Evolutionary conservation across 495 filamentous ascomycete genomes (phyloP).

Genomic region (Podospora bellae-mahoneyi): DNA sequence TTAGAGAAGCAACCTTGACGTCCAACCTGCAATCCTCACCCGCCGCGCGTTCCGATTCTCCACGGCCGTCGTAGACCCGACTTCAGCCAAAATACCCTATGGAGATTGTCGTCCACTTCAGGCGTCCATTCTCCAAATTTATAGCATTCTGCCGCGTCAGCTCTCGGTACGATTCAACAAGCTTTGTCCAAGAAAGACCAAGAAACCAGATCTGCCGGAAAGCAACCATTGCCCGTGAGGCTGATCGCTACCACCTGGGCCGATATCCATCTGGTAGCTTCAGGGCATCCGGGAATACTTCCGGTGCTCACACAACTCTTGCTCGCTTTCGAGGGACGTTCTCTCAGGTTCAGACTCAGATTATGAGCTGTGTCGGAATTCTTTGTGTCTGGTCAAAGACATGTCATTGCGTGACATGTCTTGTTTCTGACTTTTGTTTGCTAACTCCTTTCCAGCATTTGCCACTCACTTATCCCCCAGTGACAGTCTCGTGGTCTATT

Average conservation of each 20-base stretch:
- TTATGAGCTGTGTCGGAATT: not conserved
- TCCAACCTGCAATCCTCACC: not conserved
- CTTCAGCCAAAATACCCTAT: conserved; percentile 34
- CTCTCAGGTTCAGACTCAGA: not conserved
- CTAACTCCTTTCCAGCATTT: not conserved
- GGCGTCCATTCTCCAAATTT: conserved; percentile 23
- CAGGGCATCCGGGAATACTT: conserved; percentile 6
- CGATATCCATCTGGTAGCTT: conserved; percentile 24
- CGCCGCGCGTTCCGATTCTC: conserved; percentile 21
- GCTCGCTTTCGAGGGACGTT: not conserved
- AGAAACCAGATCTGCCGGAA: conserved; percentile 33
- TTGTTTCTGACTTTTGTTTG: no score
- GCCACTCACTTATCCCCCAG: not conserved
- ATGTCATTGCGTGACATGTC: not conserved
- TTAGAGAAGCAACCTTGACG: not conserved
- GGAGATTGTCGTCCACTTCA: conserved; percentile 14
- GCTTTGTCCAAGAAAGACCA: conserved; percentile 11
- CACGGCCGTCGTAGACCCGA: conserved; percentile 23
- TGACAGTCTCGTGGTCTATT: not conserved
- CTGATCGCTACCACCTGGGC: not conserved
- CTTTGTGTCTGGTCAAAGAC: not conserved
- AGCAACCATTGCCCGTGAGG: conserved; percentile 19
- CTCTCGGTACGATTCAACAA: conserved; percentile 24
- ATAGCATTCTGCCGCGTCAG: conserved; percentile 27
- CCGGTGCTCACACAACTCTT: not conserved